Base-by-base conservation (phyloP, 495 filamentous ascomycete species). In the Thermochaetoides thermophila region DNA sequence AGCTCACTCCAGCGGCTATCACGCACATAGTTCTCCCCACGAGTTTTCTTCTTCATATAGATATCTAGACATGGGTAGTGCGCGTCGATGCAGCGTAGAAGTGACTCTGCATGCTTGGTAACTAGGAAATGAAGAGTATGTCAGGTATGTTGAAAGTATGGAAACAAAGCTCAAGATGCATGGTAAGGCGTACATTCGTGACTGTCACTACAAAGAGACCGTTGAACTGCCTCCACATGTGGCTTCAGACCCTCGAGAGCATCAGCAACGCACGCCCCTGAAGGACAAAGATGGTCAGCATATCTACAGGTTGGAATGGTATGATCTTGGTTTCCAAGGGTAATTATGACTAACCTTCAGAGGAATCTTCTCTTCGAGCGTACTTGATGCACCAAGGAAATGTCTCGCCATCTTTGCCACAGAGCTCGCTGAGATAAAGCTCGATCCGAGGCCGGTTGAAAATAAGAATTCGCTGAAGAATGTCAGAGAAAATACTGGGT, bases 301-400 rank as follows among this genome's bases (percentile, higher is more conserved):
- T n/a, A n/a, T n/a, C n/a, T n/a, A n/a, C n/a, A 4, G 5, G 31
- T 5, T 13, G 17, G 4, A 11, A n/a, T n/a, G n/a, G n/a, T n/a
- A n/a, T n/a, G n/a, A n/a, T n/a, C n/a, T n/a, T n/a, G n/a, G n/a
- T n/a, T n/a, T n/a, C n/a, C n/a, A n/a, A n/a, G n/a, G n/a, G n/a
- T n/a, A n/a, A n/a, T n/a, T n/a, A n/a, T n/a, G n/a, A n/a, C n/a
- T n/a, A n/a, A n/a, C n/a, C n/a, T n/a, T n/a, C n/a, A n/a, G n/a
- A n/a, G n/a, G n/a, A n/a, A n/a, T n/a, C n/a, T n/a, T n/a, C n/a
- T n/a, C n/a, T n/a, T n/a, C n/a, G n/a, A n/a, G n/a, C n/a, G n/a
- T n/a, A n/a, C n/a, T n/a, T n/a, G 23, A 43, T 36, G 27, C 46
- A 46, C 5, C 37, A 39, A 1, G 31, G 39, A 7, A 46, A 7